These are phyloP conservation scores for Trichoderma koningii DNA, from an alignment of 2,329 filamentous ascomycete species.

Conservation along the genomic window DNA sequence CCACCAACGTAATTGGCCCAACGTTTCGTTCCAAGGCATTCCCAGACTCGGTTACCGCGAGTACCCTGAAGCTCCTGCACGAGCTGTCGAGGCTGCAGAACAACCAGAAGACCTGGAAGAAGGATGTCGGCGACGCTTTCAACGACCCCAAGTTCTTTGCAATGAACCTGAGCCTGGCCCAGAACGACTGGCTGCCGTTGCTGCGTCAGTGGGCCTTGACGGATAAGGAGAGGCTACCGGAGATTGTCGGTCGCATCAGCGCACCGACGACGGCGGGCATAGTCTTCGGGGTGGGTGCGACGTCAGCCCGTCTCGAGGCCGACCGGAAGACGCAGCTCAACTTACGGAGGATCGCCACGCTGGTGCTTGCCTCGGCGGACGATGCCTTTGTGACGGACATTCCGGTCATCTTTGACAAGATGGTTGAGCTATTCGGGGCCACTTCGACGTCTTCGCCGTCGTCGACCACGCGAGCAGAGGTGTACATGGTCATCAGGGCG, in stretches of 20 bases:
- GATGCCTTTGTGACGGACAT: slow-evolving; percentile 83
- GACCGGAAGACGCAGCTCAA: slow-evolving; percentile 92
- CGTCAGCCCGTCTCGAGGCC: slow-evolving; percentile 89
- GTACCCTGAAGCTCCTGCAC: slow-evolving; percentile 71
- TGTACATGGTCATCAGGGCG: slow-evolving; percentile 84
- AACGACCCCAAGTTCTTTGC: slow-evolving; percentile 85
- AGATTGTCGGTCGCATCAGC: slow-evolving; percentile 75
- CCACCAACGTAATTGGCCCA: slow-evolving; percentile 78
- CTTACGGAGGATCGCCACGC: slow-evolving; percentile 75
- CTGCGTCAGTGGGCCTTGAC: slow-evolving; percentile 79
- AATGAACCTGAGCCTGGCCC: slow-evolving; percentile 65
- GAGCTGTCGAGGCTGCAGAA: slow-evolving; percentile 76
- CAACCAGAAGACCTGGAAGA: slow-evolving; percentile 88
- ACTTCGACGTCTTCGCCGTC: slow-evolving; percentile 89
- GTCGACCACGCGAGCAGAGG: slow-evolving; percentile 81
- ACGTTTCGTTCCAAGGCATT: slow-evolving; percentile 82
- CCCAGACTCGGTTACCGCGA: slow-evolving; percentile 77
- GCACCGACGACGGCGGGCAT: slow-evolving; percentile 91
- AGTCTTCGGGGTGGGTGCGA: slow-evolving; percentile 97
- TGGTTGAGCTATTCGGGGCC: slow-evolving; percentile 82
- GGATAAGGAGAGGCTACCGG: slow-evolving; percentile 86
- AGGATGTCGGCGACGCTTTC: slow-evolving; percentile 88
- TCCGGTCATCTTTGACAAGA: slow-evolving; percentile 71
- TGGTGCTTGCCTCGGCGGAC: slow-evolving; percentile 73
- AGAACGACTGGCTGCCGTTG: slow-evolving; percentile 77